phyloP scores from a whole-genome alignment of 306 rosid genomes.

The Morella rubra region DNA sequence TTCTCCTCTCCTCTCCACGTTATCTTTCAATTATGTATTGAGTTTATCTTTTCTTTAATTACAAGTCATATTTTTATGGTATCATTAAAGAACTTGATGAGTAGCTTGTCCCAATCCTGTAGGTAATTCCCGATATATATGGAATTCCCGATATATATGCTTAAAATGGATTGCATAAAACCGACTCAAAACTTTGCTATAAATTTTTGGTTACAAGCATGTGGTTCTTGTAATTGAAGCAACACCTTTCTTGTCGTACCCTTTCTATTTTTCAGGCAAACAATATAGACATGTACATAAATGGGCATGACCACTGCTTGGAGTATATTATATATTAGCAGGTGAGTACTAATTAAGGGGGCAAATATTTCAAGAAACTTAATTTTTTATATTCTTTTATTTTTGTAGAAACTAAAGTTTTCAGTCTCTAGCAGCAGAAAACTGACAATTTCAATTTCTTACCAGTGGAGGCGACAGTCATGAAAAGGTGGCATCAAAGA shows the following conservation, averaged over 20 bases:
- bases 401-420: too few relatives aligned
- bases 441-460: constrained; percentile 21
- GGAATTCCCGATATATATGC: neutral
- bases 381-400: too few relatives aligned
- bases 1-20: too few relatives aligned
- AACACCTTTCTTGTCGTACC: too few relatives aligned
- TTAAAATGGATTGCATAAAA: neutral
- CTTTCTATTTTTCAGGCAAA: constrained; percentile 26
- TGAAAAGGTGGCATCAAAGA: constrained; percentile 47
- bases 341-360: too few relatives aligned
- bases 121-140: constrained; percentile 13
- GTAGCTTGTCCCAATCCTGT: constrained; percentile 48
- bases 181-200: constrained; percentile 6
- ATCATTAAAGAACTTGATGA: constrained; percentile 32
- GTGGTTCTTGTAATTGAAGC: too few relatives aligned
- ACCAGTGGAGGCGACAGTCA: constrained; percentile 53
- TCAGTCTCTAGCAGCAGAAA: too few relatives aligned
- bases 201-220: neutral
- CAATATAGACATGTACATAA: constrained; percentile 45
- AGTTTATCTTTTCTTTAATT: too few relatives aligned
- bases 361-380: too few relatives aligned
- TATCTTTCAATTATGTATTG: too few relatives aligned
- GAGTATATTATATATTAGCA: constrained; percentile 33
- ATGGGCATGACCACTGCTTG: constrained; percentile 57
- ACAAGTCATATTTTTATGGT: constrained; percentile 9